Conservation (phyloP, 2,329 filamentous ascomycete genomes). For the Parafenestella ontariensis region DNA sequence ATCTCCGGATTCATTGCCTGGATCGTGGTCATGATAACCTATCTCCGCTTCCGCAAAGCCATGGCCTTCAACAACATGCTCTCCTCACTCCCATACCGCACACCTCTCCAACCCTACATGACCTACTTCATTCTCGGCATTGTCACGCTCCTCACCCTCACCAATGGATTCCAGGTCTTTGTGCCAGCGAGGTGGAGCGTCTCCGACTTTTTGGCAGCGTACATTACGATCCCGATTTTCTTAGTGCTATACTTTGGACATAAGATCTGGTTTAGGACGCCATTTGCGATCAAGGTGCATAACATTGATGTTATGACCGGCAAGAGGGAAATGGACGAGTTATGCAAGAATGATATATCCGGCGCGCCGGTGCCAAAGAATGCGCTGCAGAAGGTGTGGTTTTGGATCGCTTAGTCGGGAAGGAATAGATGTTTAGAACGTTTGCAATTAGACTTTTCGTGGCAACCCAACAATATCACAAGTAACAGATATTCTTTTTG, state of each 20-base stretch:
- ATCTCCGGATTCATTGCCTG: slow-evolving; percentile 63
- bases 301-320: slow-evolving; percentile 45
- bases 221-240: slow-evolving; percentile 54
- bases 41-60: slow-evolving; percentile 63
- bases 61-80: slow-evolving; percentile 61
- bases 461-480: no score
- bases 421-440: no score
- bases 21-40: slow-evolving; percentile 64
- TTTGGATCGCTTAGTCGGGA: slow-evolving; percentile 48
- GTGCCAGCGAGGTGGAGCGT: slow-evolving; percentile 51
- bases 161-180: slow-evolving; percentile 62
- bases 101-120: slow-evolving; percentile 58
- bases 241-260: slow-evolving; percentile 44
- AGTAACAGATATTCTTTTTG: no score
- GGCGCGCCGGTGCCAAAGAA: slow-evolving; percentile 46
- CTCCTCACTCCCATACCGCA: slow-evolving; percentile 60
- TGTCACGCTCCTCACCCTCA: slow-evolving; percentile 48
- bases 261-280: slow-evolving; percentile 40
- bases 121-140: slow-evolving; percentile 66
- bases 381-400: slow-evolving; percentile 42
- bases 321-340: slow-evolving; percentile 47
- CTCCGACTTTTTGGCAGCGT: slow-evolving; percentile 60
- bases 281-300: slow-evolving; percentile 33
- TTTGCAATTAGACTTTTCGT: no score
- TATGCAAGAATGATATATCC: slow-evolving; percentile 40